Conservation (phyloP, 768 basidiomycete genomes). For the Podaxis sp. region DNA sequence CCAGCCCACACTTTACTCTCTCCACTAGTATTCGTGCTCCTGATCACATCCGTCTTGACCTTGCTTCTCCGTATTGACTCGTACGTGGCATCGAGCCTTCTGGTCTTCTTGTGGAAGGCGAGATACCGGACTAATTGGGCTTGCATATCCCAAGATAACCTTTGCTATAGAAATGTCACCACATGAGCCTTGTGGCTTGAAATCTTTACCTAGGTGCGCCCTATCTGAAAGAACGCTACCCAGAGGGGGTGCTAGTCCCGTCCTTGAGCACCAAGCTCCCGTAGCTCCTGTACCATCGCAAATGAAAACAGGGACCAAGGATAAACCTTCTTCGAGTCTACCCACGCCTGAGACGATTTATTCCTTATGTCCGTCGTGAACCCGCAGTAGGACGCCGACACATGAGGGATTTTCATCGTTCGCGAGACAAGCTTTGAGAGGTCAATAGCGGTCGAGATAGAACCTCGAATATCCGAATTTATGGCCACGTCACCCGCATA, state of each 20-base stretch:
- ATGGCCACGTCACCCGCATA: conserved; percentile 13
- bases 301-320: conserved; percentile 1
- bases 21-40: not conserved
- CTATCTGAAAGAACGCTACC: not conserved
- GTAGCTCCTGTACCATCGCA: conserved; percentile 2
- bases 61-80: not conserved
- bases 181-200: conserved; percentile 28
- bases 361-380: conserved; percentile 1
- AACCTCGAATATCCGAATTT: conserved; percentile 8
- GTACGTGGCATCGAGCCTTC: not conserved
- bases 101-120: not conserved
- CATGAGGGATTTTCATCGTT: not conserved
- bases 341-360: not conserved
- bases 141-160: not conserved
- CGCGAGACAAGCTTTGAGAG: not conserved
- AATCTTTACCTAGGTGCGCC: conserved; percentile 20
- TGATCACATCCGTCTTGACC: not conserved
- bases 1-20: not conserved
- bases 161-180: not conserved
- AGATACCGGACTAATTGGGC: not conserved
- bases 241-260: not conserved
- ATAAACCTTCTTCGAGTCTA: not conserved
- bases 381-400: not conserved
- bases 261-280: conserved; percentile 3
- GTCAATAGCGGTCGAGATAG: not conserved